Base-by-base conservation (phyloP, 2,329 filamentous ascomycete genomes). In the Nigrograna mackinnonii region DNA sequence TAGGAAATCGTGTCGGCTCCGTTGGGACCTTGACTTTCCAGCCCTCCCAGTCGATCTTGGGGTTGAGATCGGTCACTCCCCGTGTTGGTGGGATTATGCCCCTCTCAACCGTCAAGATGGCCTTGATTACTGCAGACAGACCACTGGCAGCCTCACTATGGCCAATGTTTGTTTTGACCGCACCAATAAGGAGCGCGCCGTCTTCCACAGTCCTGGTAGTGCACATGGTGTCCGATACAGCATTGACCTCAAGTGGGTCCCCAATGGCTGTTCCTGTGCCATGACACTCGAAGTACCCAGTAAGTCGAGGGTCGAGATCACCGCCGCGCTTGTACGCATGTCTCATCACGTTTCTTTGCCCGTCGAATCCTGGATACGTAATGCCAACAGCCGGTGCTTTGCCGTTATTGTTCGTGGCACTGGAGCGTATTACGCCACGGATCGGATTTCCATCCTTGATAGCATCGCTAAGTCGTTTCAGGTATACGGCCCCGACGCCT, bases 101-200 rank as follows among this genome's bases (percentile, higher is more conserved):
- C 40, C 71, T 48, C 43, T 70, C 61, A 9, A 76, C 45, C 1
- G 68, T 59, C 31, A 73, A 46, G 2, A 61, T 57, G 13, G 62
- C 58, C 22, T 69, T 69, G 13, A 70, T 49, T 20, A 70, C 26
- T 12, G 61, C 60, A 12, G 57, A 54, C 2, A 69, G 41, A 14
- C 62, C 67, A 22, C 61, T 60, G 3, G 63, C 60, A n/a, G 62
- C 64, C 52, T 71, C 64, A 2, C 59, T 60, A 41, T 72, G 69
- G 6, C 69, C 69, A 33, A 72, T 54, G 35, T 71, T 67, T 63
- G 53, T 71, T 69, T 36, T 51, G 1, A 61, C 40, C 2, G 49
- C 49, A 9, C 64, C 63, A 16, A 64, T 52, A 1, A 54, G 22
- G n/a, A 50, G 14, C 2, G 58, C 39, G 14, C 47, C 49, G 12